Percentiles rank a stretch among this genome's conserved stretches.
These are phyloP conservation scores for Ganoderma boninense DNA, from an alignment of 1,284 basidiomycete species.

Conservation along the genomic window DNA sequence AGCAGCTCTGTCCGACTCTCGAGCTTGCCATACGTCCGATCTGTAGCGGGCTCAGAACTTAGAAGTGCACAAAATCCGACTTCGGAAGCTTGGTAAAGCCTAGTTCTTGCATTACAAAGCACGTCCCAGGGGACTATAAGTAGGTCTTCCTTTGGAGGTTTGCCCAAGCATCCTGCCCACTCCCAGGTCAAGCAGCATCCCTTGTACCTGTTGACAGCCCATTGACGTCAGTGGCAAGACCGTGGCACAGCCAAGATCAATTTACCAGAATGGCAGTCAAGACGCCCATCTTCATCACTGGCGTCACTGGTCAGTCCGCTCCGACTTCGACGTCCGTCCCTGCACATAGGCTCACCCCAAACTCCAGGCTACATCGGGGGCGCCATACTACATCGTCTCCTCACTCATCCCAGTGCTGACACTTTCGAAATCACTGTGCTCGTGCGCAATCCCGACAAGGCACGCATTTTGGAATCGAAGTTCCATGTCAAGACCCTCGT, in stretches of 20 bases:
- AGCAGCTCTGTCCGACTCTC: too few relatives aligned
- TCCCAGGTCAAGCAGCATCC: background rate
- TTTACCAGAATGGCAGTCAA: conserved; percentile 13
- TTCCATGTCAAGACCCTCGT: conserved; percentile 39
- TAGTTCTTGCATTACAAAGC: background rate
- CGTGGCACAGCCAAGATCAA: too few relatives aligned
- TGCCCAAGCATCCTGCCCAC: background rate
- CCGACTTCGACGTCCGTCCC: background rate
- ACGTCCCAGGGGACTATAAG: background rate
- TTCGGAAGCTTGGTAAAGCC: background rate
- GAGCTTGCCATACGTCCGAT: too few relatives aligned
- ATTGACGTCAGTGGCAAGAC: too few relatives aligned
- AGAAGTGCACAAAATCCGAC: background rate
- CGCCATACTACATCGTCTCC: conserved; percentile 34
- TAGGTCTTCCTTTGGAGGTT: background rate
- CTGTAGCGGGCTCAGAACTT: too few relatives aligned
- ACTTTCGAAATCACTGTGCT: conserved; percentile 36
- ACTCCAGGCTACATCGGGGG: conserved; percentile 41
- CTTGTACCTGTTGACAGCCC: background rate
- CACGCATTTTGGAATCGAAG: conserved; percentile 33
- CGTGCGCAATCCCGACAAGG: conserved; percentile 37
- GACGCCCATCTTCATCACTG: conserved; percentile 32
- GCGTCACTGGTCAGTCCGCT: conserved; percentile 31
- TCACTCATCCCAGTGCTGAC: conserved; percentile 30
- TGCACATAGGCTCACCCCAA: background rate